These are phyloP conservation scores for Podospora fimiseda DNA, from an alignment of 495 filamentous ascomycete species.

Conservation along the genomic window DNA sequence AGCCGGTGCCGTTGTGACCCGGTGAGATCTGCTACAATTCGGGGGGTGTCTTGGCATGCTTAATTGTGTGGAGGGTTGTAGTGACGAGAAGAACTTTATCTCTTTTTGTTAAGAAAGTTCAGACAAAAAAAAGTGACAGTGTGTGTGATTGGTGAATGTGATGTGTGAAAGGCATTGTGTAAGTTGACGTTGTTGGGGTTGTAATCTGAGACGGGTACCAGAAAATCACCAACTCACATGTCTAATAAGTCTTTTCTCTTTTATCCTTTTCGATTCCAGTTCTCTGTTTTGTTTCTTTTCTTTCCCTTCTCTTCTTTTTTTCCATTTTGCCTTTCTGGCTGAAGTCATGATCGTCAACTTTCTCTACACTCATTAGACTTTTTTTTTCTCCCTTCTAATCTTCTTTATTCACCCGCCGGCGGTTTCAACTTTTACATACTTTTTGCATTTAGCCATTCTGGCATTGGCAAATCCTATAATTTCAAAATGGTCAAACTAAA, in stretches of 20 bases:
- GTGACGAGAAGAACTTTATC: too few species aligned
- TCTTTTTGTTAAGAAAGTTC: too few species aligned
- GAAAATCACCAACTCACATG: too few species aligned
- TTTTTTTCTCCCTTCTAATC: slow-evolving; percentile 16
- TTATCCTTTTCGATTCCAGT: slow-evolving; percentile 3
- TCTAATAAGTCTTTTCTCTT: neutral
- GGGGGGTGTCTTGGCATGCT: neutral
- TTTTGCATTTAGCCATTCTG: neutral
- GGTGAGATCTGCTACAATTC: neutral
- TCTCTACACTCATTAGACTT: slow-evolving; percentile 9
- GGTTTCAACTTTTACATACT: slow-evolving; percentile 9
- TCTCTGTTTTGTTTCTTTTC: slow-evolving; percentile 3
- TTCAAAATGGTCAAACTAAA: too few species aligned
- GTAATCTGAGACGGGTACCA: too few species aligned
- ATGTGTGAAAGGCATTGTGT: too few species aligned
- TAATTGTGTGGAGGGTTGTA: neutral
- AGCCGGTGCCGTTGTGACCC: neutral
- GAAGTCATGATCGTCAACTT: slow-evolving; percentile 27
- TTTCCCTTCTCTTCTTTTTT: slow-evolving; percentile 9
- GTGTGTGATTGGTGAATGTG: too few species aligned
- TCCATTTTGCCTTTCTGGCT: slow-evolving; percentile 25
- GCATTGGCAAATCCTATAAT: too few species aligned
- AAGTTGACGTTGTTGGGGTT: too few species aligned
- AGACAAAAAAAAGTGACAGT: too few species aligned
- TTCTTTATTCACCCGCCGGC: slow-evolving; percentile 25